A percentile compares a stretch with the other conserved stretches of the same genome.
phyloP scores from a whole-genome alignment of 305 asterid genomes.

The Ilex paraguariensis region DNA sequence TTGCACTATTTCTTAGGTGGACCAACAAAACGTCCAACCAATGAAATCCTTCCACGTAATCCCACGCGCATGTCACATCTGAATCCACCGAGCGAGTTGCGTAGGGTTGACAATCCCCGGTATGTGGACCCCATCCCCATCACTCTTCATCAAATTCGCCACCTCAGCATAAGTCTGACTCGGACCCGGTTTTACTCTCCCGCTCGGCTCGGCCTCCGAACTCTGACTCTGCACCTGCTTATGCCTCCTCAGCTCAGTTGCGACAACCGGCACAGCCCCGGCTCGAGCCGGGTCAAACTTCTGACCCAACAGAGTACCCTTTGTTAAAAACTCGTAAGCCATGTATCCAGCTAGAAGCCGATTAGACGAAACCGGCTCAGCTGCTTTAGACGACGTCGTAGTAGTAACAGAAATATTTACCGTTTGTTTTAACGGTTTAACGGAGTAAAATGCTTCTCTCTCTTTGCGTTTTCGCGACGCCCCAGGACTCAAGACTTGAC shows the following conservation, averaged over 20 bases:
- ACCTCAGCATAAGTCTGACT: not conserved
- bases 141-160: not conserved
- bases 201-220: not conserved
- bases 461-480: not conserved
- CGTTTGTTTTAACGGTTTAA: constrained; percentile 16
- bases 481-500: not conserved
- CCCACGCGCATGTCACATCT: constrained; percentile 26
- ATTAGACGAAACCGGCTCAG: not conserved
- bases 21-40: not conserved
- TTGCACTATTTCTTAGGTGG: no score
- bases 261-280: not conserved
- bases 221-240: not conserved
- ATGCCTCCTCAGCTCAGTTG: no score
- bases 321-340: not conserved
- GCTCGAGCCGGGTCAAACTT: not conserved
- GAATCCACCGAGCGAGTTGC: constrained; percentile 5
- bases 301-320: not conserved
- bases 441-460: not conserved
- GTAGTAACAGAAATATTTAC: not conserved
- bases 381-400: not conserved
- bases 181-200: not conserved
- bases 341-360: not conserved
- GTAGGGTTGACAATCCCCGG: not conserved
- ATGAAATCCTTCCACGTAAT: not conserved
- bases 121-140: not conserved